Percentiles rank a stretch among this genome's conserved stretches.
phyloP scores from a whole-genome alignment of 2,329 filamentous ascomycete species.

The Corynespora cassiicola region DNA sequence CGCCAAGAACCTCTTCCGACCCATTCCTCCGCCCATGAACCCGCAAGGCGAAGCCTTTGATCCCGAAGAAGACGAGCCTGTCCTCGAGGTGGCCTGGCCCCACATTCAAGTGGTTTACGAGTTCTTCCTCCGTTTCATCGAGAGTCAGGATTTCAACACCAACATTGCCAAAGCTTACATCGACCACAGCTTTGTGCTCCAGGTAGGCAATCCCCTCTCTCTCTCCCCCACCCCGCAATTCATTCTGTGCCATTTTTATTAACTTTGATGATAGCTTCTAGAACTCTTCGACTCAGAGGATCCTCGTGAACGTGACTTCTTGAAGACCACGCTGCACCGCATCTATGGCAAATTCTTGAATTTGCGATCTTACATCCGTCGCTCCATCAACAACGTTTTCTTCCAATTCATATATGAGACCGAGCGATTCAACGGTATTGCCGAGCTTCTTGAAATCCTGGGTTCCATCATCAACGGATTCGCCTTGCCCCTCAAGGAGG shows the following conservation, averaged over 20 bases:
- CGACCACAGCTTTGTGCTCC: constrained; percentile 95
- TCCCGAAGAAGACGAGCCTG: constrained; percentile 97
- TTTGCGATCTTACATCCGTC: constrained; percentile 92
- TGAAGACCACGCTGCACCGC: constrained; percentile 96
- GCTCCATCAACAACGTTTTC: constrained; percentile 99
- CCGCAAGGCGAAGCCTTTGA: constrained; percentile 98
- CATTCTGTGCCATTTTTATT: constrained; percentile 17
- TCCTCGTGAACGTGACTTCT: constrained; percentile 91
- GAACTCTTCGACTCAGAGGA: constrained; percentile 99
- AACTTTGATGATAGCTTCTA: constrained; percentile 68
- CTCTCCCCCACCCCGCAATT: neutral
- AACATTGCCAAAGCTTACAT: constrained; percentile 99
- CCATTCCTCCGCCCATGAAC: constrained; percentile 95
- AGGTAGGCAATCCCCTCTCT: constrained; percentile 51
- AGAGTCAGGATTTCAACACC: constrained; percentile 99
- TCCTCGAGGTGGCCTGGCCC: constrained; percentile 97
- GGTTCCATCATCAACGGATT: constrained; percentile 99
- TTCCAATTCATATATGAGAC: constrained; percentile 99
- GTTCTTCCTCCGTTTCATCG: constrained; percentile 98
- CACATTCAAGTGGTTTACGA: constrained; percentile 99
- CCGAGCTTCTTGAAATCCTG: constrained; percentile 93
- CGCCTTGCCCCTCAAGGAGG: constrained; percentile 93
- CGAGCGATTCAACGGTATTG: constrained; percentile 97
- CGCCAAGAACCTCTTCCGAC: constrained; percentile 95
- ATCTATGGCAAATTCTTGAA: constrained; percentile 99